A percentile compares a stretch with the other conserved stretches of the same genome.
Conservation (phyloP, 139 green algal genomes). For the Picochlorum costavermella region DNA sequence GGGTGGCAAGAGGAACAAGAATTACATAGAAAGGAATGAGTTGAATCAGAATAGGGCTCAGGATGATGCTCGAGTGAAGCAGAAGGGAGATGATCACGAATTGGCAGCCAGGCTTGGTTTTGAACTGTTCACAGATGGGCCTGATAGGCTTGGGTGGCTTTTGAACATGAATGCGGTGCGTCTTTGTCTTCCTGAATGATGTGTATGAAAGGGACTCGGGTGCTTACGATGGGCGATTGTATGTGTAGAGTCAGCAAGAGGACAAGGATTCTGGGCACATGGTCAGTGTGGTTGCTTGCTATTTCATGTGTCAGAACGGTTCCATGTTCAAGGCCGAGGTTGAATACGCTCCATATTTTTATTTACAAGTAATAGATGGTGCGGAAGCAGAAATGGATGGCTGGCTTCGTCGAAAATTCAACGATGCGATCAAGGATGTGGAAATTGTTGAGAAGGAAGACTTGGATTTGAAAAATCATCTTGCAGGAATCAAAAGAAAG, state of each 20-base stretch:
- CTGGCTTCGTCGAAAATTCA: slow-evolving; percentile 68
- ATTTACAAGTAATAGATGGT: slow-evolving; percentile 65
- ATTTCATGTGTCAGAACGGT: slow-evolving; percentile 93
- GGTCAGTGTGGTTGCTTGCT: slow-evolving; percentile 75
- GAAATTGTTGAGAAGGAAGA: slow-evolving; percentile 78
- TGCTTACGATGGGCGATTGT: not conserved
- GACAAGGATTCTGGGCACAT: slow-evolving; percentile 70
- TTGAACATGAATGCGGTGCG: slow-evolving; percentile 79
- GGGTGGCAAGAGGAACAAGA: slow-evolving; percentile 7
- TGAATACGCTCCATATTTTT: slow-evolving; percentile 86
- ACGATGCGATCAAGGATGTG: slow-evolving; percentile 56
- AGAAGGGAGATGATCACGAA: slow-evolving; percentile 40
- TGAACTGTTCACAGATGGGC: slow-evolving; percentile 52
- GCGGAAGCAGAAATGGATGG: slow-evolving; percentile 80
- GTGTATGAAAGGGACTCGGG: not conserved
- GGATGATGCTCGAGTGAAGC: slow-evolving; percentile 15
- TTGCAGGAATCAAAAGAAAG: slow-evolving; percentile 71
- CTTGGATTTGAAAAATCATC: slow-evolving; percentile 95
- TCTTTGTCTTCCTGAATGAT: not conserved
- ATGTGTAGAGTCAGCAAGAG: slow-evolving; percentile 59
- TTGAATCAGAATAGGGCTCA: not conserved
- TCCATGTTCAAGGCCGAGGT: slow-evolving; percentile 87
- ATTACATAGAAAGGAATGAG: slow-evolving; percentile 3
- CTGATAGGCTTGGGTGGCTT: slow-evolving; percentile 81
- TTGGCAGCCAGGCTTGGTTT: slow-evolving; percentile 71